Base-by-base conservation (phyloP, 2,329 filamentous ascomycete species). In the Alternaria triticimaculans region DNA sequence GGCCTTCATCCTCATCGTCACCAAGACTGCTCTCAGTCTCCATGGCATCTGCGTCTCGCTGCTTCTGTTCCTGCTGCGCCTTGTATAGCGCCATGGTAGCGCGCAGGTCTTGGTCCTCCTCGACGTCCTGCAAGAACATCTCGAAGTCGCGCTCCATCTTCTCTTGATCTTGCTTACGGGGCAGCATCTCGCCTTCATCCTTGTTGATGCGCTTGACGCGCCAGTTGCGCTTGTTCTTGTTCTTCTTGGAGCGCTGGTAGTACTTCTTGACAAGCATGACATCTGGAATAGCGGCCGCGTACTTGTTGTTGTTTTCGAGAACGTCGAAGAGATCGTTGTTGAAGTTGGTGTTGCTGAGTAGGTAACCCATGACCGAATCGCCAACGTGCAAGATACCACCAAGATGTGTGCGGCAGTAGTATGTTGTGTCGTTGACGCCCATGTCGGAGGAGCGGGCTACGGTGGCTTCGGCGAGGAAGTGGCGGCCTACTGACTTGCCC, bases 231-330 rank as follows among this genome's bases (percentile, higher is more conserved):
- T 96, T 90, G 58, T 74, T 75, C 79, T 80, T 80, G 80, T 86
- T 87, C 84, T 89, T 87, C 88, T 95, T 97, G 82, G 92, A 91
- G 72, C 92, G 89, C 62, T 91, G 89, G 82, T 96, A 99, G 86
- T 93, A 90, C 82, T 99, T 99, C 93, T 97, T 98, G 80, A 99
- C 93, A 4, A 99, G 87, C 7, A 99, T 83, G 0, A 98, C 96
- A 75, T 99, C 96, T 0, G 96, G 96, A 60, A 99, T 92, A 4
- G 87, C 89, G 4, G 89, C 90, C 3, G 88, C 84, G 81, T 96
- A 95, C 55, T 90, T 89, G 66, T 73, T 74, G 79, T 89, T 89
- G 57, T 90, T 93, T 80, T 97, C 94, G 33, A 97, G 87, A 6
- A 90, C 92, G 72, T 97, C 94, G 71, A 91, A 94, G 71, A 96